A percentile compares a stretch with the other conserved stretches of the same genome.
These are phyloP conservation scores for Eucalyptus curtisii DNA, from an alignment of 345 rosid species.

Conservation along the genomic window DNA sequence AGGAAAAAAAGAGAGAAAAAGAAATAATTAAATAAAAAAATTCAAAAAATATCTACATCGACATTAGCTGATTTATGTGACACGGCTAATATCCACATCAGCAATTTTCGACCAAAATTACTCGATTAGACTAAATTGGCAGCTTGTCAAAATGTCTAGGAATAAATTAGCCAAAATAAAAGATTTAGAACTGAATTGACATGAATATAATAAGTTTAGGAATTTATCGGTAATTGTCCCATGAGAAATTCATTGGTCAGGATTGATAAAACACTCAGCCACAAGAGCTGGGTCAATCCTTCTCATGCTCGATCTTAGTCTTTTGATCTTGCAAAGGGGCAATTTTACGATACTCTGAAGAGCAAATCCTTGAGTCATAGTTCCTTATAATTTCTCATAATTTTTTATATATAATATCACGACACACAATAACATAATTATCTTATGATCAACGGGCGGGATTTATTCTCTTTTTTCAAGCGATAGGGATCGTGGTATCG, in stretches of 20 bases:
- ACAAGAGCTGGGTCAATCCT: not conserved
- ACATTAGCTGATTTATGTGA: fast-evolving
- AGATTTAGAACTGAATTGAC: fast-evolving
- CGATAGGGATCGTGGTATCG: not conserved
- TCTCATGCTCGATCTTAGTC: not conserved
- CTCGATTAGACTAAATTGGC: fast-evolving
- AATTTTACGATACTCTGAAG: not conserved
- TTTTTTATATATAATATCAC: no score
- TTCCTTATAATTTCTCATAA: not conserved
- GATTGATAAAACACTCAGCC: not conserved
- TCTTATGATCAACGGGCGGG: not conserved
- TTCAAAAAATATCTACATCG: no score
- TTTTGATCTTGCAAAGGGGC: not conserved
- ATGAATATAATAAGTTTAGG: no score
- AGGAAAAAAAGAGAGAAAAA: no score
- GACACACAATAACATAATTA: not conserved
- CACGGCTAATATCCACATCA: fast-evolving
- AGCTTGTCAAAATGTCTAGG: fast-evolving
- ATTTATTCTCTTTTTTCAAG: not conserved
- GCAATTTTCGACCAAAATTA: fast-evolving
- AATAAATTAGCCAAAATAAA: no score
- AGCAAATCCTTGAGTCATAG: not conserved
- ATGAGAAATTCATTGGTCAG: no score
- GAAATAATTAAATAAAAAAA: no score
- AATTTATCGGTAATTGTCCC: no score